A percentile compares a stretch with the other conserved stretches of the same genome.
phyloP scores from a whole-genome alignment of 1,284 basidiomycete genomes.

The Lentinula novae-zelandiae region DNA sequence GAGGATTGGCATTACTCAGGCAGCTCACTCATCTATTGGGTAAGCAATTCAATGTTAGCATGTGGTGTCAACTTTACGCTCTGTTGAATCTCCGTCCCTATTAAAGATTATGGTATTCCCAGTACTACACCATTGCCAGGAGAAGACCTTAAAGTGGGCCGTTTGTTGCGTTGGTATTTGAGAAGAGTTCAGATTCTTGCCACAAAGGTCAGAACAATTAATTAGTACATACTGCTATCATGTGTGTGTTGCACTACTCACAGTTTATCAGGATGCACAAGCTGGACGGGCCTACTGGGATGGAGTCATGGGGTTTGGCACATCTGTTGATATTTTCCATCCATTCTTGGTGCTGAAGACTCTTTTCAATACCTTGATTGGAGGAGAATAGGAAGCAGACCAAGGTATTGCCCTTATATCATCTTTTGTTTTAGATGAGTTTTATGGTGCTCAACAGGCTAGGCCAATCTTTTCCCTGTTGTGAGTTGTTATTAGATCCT shows the following conservation, averaged over 20 bases:
- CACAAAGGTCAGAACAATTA: background rate
- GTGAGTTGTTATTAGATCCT: too few species aligned
- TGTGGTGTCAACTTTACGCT: background rate
- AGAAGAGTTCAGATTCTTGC: constrained; percentile 1
- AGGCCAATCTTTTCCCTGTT: too few species aligned
- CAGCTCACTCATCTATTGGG: background rate
- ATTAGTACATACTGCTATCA: background rate
- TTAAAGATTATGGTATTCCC: constrained; percentile 15
- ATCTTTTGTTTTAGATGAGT: too few species aligned
- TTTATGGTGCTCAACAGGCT: too few species aligned
- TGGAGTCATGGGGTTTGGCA: constrained; percentile 11
- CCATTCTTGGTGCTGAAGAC: constrained; percentile 21
- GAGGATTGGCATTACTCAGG: background rate
- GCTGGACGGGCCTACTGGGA: constrained; percentile 1
- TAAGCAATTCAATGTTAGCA: background rate
- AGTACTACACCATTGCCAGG: constrained; percentile 17
- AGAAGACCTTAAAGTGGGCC: constrained; percentile 13
- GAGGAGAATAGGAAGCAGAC: background rate
- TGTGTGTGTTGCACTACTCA: background rate
- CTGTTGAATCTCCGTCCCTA: too few species aligned
- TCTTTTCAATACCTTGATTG: constrained; percentile 20
- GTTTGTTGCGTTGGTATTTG: constrained; percentile 16
- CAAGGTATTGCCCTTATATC: too few species aligned
- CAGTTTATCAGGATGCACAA: constrained; percentile 12
- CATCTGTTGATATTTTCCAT: constrained; percentile 16